Percentiles rank a stretch among this genome's conserved stretches.
These are phyloP conservation scores for Fraxinus latifolia DNA, from an alignment of 305 asterid species.

Conservation along the genomic window DNA sequence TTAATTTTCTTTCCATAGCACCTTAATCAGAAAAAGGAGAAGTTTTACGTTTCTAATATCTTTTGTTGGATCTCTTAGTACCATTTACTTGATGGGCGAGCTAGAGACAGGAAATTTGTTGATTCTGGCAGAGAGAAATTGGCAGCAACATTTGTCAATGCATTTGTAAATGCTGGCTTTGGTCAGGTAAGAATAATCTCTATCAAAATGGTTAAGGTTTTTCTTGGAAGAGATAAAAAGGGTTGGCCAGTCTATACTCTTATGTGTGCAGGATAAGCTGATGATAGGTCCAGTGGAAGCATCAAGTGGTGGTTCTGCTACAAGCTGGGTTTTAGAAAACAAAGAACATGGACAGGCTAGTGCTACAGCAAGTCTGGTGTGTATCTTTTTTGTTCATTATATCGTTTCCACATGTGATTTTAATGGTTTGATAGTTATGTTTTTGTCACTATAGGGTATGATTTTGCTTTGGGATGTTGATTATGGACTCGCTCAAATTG, in stretches of 20 bases:
- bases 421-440: slow-evolving; percentile 3
- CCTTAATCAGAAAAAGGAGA: neutral
- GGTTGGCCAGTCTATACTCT: neutral
- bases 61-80: slow-evolving; percentile 48
- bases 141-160: slow-evolving; percentile 99
- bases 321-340: slow-evolving; percentile 93
- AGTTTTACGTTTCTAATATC: neutral
- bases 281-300: slow-evolving; percentile 81
- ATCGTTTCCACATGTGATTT: neutral
- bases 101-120: slow-evolving; percentile 76
- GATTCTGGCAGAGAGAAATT: slow-evolving; percentile 95
- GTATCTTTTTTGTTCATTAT: slow-evolving; percentile 16
- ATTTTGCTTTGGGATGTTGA: slow-evolving; percentile 96
- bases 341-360: slow-evolving; percentile 93
- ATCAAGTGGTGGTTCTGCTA: slow-evolving; percentile 69
- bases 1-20: neutral
- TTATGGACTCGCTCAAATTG: slow-evolving; percentile 92
- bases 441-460: slow-evolving; percentile 66
- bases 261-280: slow-evolving; percentile 70
- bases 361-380: slow-evolving; percentile 98
- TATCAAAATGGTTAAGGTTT: neutral
- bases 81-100: slow-evolving; percentile 93
- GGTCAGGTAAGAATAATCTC: slow-evolving; percentile 63
- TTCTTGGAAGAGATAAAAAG: neutral
- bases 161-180: slow-evolving; percentile 97